A percentile compares a stretch with the other conserved stretches of the same genome.
Conservation (phyloP, 2,329 filamentous ascomycete species). For the Byssothecium circinans region DNA sequence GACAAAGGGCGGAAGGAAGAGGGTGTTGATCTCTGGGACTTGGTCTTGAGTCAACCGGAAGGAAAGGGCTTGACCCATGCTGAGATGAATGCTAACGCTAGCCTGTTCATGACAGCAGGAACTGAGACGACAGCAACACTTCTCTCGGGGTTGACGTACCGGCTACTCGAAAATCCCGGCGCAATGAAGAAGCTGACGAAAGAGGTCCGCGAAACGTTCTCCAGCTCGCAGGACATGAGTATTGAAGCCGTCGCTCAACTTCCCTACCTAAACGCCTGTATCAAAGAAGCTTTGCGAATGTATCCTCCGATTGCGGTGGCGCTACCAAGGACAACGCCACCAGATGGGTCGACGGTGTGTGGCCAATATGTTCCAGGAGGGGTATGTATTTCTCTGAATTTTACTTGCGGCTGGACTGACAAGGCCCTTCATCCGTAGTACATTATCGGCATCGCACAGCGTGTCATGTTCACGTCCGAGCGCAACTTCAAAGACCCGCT, state of each 20-base stretch:
- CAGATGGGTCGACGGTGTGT: conserved; percentile 42
- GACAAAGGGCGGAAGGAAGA: conserved; percentile 26
- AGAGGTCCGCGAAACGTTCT: conserved; percentile 34
- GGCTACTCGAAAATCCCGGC: conserved; percentile 34
- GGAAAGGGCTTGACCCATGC: conserved; percentile 25
- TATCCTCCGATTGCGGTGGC: conserved; percentile 47
- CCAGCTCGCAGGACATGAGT: conserved; percentile 36
- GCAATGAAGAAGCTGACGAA: conserved; percentile 28
- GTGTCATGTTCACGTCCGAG: conserved; percentile 14
- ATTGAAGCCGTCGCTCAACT: conserved; percentile 34
- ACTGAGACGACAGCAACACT: conserved; percentile 50
- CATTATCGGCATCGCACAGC: conserved; percentile 21
- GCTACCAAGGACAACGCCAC: conserved; percentile 38
- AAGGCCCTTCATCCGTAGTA: conserved; percentile 4
- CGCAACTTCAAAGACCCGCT: conserved; percentile 41
- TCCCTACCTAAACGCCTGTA: conserved; percentile 42
- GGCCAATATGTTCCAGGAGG: conserved; percentile 41
- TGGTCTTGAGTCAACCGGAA: conserved; percentile 40
- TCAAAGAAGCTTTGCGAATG: conserved; percentile 47
- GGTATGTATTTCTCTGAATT: conserved; percentile 13
- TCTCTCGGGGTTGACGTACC: conserved; percentile 43
- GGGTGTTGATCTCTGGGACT: conserved; percentile 45
- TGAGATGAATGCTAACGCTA: conserved; percentile 46
- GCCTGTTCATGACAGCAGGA: conserved; percentile 47
- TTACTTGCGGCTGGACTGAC: neutral